A percentile compares a stretch with the other conserved stretches of the same genome.
Evolutionary conservation across 306 rosid species (phyloP).

Genomic region (Lablab purpureus): DNA sequence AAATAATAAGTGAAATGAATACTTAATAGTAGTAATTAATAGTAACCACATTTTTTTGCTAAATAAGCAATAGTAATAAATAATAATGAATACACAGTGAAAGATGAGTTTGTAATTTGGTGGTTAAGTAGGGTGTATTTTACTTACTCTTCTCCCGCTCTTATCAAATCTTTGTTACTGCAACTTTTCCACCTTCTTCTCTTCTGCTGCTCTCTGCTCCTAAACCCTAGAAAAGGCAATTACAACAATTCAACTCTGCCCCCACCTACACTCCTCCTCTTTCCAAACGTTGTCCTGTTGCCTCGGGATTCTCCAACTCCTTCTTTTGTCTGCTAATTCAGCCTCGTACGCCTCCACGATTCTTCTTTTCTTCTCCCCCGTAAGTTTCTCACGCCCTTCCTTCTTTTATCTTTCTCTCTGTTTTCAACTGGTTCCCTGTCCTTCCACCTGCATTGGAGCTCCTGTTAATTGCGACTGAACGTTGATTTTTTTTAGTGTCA

Average conservation of each 20-base stretch:
- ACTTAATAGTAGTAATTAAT: too few species aligned
- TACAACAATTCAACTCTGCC: neutral
- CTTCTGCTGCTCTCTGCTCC: neutral
- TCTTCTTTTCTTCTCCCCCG: neutral
- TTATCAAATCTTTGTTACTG: constrained; percentile 3
- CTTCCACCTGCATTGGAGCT: constrained; percentile 37
- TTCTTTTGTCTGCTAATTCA: neutral
- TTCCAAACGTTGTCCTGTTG: constrained; percentile 5
- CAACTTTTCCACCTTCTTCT: neutral
- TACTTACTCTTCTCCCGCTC: constrained; percentile 44
- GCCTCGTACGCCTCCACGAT: neutral
- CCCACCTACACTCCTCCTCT: neutral
- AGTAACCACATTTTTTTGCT: too few species aligned
- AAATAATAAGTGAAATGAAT: too few species aligned
- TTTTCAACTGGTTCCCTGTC: neutral
- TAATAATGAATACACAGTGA: neutral
- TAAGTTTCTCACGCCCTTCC: constrained; percentile 1
- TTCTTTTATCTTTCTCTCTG: neutral
- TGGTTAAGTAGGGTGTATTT: neutral
- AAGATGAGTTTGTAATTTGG: neutral
- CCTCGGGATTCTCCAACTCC: constrained; percentile 36
- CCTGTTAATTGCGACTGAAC: neutral
- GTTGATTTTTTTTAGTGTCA: constrained; percentile 8
- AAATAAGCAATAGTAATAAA: neutral
- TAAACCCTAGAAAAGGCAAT: constrained; percentile 40